Conservation (phyloP, 768 basidiomycete species). For the Terana coerulea region DNA sequence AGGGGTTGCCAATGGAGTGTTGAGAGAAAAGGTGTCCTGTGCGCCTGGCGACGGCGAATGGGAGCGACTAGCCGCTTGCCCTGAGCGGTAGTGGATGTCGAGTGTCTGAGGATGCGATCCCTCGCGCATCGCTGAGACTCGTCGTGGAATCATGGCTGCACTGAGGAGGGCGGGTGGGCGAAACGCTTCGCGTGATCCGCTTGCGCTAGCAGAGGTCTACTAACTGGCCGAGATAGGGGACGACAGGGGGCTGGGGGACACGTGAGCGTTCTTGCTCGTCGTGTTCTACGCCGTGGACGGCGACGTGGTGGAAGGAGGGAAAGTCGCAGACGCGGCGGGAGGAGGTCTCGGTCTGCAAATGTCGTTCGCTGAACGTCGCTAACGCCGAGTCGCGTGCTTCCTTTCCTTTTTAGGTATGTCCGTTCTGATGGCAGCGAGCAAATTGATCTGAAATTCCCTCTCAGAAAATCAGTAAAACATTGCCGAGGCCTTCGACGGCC, state of each 20-base stretch:
- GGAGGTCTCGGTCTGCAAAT: constrained; percentile 5
- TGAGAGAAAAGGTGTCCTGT: constrained; percentile 22
- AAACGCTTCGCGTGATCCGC: constrained; percentile 3
- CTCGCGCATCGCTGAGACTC: constrained; percentile 24
- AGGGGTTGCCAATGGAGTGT: constrained; percentile 5
- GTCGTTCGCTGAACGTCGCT: constrained; percentile 11
- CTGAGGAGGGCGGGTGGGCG: neutral
- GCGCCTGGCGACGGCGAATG: constrained; percentile 41
- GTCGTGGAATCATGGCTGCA: constrained; percentile 17
- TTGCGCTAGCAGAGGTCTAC: neutral
- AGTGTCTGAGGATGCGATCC: constrained; percentile 26
- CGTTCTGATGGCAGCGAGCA: constrained; percentile 4
- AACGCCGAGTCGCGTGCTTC: constrained; percentile 11
- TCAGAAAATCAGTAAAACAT: neutral
- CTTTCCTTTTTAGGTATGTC: constrained; percentile 6
- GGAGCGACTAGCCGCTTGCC: constrained; percentile 44
- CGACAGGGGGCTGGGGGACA: neutral
- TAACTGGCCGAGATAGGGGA: neutral
- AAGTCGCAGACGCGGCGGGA: constrained; percentile 6
- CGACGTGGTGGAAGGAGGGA: constrained; percentile 1
- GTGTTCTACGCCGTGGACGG: constrained; percentile 2
- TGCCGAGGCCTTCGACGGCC: no score
- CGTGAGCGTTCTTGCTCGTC: neutral
- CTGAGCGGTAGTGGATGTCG: constrained; percentile 63
- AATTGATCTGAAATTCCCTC: neutral